Evolutionary conservation across 805 yeast species (phyloP), one percentile per base, ranked within the genome.

Genomic region (Henningerozyma blattae): DNA sequence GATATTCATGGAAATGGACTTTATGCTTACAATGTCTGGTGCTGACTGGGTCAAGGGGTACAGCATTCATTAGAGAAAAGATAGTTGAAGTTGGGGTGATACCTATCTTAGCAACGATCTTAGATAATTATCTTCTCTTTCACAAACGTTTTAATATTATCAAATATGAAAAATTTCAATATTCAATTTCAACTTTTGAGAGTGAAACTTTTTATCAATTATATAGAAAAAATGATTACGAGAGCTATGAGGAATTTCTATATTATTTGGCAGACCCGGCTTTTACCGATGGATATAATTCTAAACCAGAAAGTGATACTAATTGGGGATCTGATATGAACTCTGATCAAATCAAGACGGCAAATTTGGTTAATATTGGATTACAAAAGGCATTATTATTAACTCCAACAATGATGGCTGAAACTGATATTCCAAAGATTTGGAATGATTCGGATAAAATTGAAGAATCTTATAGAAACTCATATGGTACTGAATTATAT

Each of bases 1-100:
- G 24, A 12, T 33, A 34, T n/a, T 87, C 94, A 0, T 89, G 95
- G 95, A 89, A 89, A 61, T 89, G 98, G 98, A 83, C 94, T 5
- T 62, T 89, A 35, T 83, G 96, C 0, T 76, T 91, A 50, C 98
- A 89, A 61, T 87, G 96, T 53, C 62, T 89, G 36, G 94, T 89
- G 1, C 68, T 85, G 36, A 75, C 89, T 15, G 95, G 96, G 12
- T 86, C 96, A 1, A 68, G 96, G 44, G 98, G 98, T 17, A 76
- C 93, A 2, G 96, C 87, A 55, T 62, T 65, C 34, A 83, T 87
- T 32, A 67, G 98, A 33, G 76, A 78, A 45, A 75, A 86, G 47
- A 82, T 91, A 6, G 95, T 86, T 8, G 77, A 81, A 41, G 94
- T 96, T 2, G 97, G 96, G 4, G 76, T 86, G 40, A 70, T 91